Evolutionary conservation across 306 rosid genomes (phyloP).

Genomic region (Begonia fuchsioides): DNA sequence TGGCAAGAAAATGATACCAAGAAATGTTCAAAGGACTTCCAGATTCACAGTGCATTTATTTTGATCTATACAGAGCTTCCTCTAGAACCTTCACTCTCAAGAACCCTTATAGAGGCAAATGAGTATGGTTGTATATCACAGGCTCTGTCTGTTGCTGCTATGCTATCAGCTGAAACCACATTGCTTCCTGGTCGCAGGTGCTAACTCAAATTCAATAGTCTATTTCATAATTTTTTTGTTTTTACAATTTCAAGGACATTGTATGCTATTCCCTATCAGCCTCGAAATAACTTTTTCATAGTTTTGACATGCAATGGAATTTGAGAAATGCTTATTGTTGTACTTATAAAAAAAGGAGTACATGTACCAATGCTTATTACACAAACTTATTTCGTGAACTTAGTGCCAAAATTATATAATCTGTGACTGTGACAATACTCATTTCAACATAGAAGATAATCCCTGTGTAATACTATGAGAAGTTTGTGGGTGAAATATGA

Average conservation of each 20-base stretch:
- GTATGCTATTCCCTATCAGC: background rate
- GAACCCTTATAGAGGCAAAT: slow-evolving; percentile 85
- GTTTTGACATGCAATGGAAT: no score
- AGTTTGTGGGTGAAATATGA: no score
- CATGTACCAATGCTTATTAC: no score
- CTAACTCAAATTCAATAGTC: slow-evolving; percentile 7
- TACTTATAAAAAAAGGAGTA: no score
- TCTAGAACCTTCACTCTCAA: slow-evolving; percentile 87
- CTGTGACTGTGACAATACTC: no score
- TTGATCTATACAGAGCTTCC: slow-evolving; percentile 65
- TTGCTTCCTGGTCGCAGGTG: slow-evolving; percentile 78
- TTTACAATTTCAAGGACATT: slow-evolving; percentile 3
- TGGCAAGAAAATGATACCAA: background rate
- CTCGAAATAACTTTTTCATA: no score
- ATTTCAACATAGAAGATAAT: no score
- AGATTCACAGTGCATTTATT: slow-evolving; percentile 4
- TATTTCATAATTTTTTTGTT: background rate
- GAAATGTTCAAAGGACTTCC: slow-evolving; percentile 1
- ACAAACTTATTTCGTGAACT: no score
- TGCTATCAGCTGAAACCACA: slow-evolving; percentile 79
- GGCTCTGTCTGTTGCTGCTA: slow-evolving; percentile 90
- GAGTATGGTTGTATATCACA: slow-evolving; percentile 64
- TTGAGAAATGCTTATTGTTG: no score
- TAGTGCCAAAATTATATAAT: no score
- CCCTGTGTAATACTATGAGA: no score